Evolutionary conservation across 106 monocot genomes (phyloP).

Genomic region (Narthecium ossifragum): DNA sequence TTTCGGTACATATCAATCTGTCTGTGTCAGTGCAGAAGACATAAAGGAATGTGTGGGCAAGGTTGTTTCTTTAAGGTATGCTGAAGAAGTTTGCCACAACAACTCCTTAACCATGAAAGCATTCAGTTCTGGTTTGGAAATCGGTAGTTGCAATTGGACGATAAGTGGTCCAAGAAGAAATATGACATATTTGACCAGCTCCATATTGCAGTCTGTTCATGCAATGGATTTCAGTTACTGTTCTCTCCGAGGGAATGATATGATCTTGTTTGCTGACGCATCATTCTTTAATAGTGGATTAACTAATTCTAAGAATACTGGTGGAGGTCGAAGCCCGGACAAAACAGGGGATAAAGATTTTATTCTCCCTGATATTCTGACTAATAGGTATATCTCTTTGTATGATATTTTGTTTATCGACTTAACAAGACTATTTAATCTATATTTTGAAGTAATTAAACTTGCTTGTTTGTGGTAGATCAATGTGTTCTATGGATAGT

Average conservation of each 20-base stretch:
- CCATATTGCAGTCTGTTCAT: conserved; percentile 51
- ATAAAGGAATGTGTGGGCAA: conserved; percentile 64
- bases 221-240: conserved; percentile 63
- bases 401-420: too few species aligned
- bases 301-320: conserved; percentile 5
- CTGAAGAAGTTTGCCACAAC: conserved; percentile 81
- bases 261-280: conserved; percentile 71
- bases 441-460: too few species aligned
- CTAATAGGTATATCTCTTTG: conserved; percentile 36
- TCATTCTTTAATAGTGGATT: conserved; percentile 33
- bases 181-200: conserved; percentile 66
- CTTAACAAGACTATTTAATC: too few species aligned
- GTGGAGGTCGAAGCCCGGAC: neutral
- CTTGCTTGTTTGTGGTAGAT: too few species aligned
- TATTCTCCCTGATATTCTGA: conserved; percentile 1
- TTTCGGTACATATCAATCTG: neutral
- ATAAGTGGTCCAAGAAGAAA: conserved; percentile 57
- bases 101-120: conserved; percentile 60
- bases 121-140: conserved; percentile 90
- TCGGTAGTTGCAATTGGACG: conserved; percentile 90
- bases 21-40: conserved; percentile 61
- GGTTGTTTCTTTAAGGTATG: conserved; percentile 56
- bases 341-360: conserved; percentile 12
- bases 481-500: conserved; percentile 14
- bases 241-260: conserved; percentile 53